Base-by-base conservation (phyloP, 768 basidiomycete genomes). In the Russula brevipes region DNA sequence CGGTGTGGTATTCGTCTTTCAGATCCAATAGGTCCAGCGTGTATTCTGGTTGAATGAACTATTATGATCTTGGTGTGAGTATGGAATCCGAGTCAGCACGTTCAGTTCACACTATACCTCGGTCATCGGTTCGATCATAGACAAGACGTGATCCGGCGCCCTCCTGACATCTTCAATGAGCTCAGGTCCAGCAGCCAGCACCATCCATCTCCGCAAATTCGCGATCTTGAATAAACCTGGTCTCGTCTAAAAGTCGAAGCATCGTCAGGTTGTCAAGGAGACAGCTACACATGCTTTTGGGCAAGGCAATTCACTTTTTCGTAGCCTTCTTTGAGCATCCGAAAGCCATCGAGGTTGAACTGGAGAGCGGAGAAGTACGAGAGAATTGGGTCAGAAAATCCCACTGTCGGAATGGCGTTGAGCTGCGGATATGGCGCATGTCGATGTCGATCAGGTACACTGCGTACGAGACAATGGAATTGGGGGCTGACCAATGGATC, bases 161-260 rank as follows among this genome's bases (percentile, higher is more conserved):
- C 72, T 78, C 30, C 81, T 76, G 17, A 86, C 68, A 47, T 85
- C 84, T 6, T 84, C 80, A 12, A 84, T 70, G 51, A 78, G 72
- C 31, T 77, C 63, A 0, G 73, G 70, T 1, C 80, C 78, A n/a
- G 74, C 75, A 24, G 79, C 70, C 7, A 85, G 69, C 24, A 82
- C 73, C 14, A 77, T 61, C 82, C 83, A 84, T 54, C 75, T 71
- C 44, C 78, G 73, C 44, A 80, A 68, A 47, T 72, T 72, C 0
- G 81, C 71, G 5, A 83, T 72, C 69, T 78, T 80, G 71, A 81
- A 84, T 5, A 69, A 38, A 12, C 67, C 57, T 5, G 49, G 51
- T n/a, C 68, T 66, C 59, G 69, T 60, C 69, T 71, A 41, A 24
- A 24, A 24, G 24, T 24, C 17, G 19, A 8, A 1, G 11, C n/a